phyloP scores from a whole-genome alignment of 2,329 filamentous ascomycete species.

The Didymella pinodella region DNA sequence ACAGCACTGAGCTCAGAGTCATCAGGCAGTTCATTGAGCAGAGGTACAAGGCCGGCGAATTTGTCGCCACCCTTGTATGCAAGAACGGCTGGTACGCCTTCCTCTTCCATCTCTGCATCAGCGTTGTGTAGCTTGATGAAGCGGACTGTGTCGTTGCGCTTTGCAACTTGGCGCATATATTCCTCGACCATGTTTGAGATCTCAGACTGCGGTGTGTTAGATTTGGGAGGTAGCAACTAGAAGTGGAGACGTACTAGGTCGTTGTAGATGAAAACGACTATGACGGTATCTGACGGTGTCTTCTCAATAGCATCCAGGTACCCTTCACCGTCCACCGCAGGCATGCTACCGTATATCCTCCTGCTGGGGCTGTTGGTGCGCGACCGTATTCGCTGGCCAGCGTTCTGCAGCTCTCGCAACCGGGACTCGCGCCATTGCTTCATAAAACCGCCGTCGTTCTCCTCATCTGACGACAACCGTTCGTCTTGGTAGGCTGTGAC shows the following conservation, averaged over 20 bases:
- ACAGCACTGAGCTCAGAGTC: slow-evolving; percentile 60
- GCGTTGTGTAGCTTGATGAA: slow-evolving; percentile 92
- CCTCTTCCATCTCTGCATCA: slow-evolving; percentile 92
- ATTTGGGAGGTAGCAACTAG: slow-evolving; percentile 4
- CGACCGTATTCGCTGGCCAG: slow-evolving; percentile 63
- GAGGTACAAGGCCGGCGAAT: slow-evolving; percentile 86
- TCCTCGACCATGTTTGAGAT: slow-evolving; percentile 81
- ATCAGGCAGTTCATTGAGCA: slow-evolving; percentile 83
- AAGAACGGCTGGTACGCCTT: slow-evolving; percentile 84
- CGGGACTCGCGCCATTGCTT: slow-evolving; percentile 84
- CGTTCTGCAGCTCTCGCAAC: slow-evolving; percentile 76
- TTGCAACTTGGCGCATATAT: slow-evolving; percentile 77
- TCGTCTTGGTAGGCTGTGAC: slow-evolving; percentile 60
- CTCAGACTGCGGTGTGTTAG: slow-evolving; percentile 67
- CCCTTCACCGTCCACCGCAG: slow-evolving; percentile 85
- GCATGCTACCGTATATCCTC: slow-evolving; percentile 78
- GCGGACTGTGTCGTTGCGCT: slow-evolving; percentile 72
- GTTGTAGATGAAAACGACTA: slow-evolving; percentile 94
- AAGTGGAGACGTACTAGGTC: slow-evolving; percentile 70
- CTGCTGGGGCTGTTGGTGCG: slow-evolving; percentile 79
- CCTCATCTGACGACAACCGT: slow-evolving; percentile 57
- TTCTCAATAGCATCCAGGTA: slow-evolving; percentile 98
- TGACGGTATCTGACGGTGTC: slow-evolving; percentile 78
- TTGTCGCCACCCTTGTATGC: slow-evolving; percentile 91
- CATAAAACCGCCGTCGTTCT: slow-evolving; percentile 82